Evolutionary conservation across 2,329 filamentous ascomycete species (phyloP).

Genomic region (Xylaria sp.): DNA sequence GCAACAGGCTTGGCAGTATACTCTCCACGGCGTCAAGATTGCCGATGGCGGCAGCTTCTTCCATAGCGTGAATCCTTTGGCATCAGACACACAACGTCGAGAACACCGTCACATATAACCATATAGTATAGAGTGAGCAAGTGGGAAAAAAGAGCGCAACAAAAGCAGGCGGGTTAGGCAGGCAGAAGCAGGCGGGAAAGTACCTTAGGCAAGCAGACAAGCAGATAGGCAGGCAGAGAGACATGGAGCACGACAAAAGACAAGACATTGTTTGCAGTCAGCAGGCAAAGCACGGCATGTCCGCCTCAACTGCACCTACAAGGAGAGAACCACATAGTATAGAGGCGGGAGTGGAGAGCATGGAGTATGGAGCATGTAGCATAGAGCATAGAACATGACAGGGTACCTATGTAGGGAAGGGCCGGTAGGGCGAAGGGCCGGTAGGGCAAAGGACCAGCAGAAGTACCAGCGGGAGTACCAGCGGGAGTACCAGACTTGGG

Average conservation of each 20-base stretch:
- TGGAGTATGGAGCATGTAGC: constrained; percentile 23
- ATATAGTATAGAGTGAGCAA: constrained; percentile 11
- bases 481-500: neutral
- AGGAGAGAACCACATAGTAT: constrained; percentile 30
- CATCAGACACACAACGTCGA: constrained; percentile 37
- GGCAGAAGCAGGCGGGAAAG: constrained; percentile 14
- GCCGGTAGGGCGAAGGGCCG: neutral
- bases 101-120: constrained; percentile 33
- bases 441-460: neutral
- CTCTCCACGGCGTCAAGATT: constrained; percentile 42
- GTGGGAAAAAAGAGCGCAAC: constrained; percentile 32
- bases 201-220: constrained; percentile 7
- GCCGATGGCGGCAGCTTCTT: constrained; percentile 44
- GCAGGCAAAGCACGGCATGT: constrained; percentile 34
- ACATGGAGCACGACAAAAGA: constrained; percentile 25
- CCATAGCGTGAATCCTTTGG: constrained; percentile 42
- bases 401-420: constrained; percentile 8
- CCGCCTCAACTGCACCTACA: constrained; percentile 29
- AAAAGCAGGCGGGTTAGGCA: neutral
- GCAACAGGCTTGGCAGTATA: constrained; percentile 40
- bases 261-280: constrained; percentile 34
- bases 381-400: neutral
- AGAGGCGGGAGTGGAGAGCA: constrained; percentile 31
- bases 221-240: neutral
- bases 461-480: no score